Base-by-base conservation (phyloP, 192 early-diverging fungal species). In the Backusella australiensis region DNA sequence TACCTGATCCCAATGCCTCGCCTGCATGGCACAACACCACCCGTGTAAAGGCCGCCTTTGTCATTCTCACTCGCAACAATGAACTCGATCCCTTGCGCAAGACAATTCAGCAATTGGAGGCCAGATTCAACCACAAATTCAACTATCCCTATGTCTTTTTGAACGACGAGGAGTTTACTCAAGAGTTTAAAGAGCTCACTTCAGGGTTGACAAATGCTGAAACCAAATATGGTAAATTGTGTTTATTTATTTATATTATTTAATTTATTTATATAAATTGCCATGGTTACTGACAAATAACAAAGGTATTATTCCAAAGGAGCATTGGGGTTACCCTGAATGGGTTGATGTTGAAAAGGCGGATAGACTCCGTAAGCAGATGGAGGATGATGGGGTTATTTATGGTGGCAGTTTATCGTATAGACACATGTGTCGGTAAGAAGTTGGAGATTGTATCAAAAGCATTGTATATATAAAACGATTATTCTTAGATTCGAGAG, bases 141-240 rank as follows among this genome's bases (percentile, higher is more conserved):
- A 87, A 93, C 71, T 97, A 96, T 77, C 94, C 94, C 0, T 97
- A 93, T 81, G 91, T 97, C 49, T 95, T 96, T 74, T 80, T 97
- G 52, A 97, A 96, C 82, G 91, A 97, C 26, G 86, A 83, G 49
- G 85, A 87, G 0, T 96, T 96, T 73, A 86, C 86, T 1, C 83
- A 89, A 14, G 84, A 92, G 66, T 97, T 97, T 76, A 86, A 85
- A 75, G 82, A 80, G 34, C 77, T 83, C 26, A 89, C 88, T 34
- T 76, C 83, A 14, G 85, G 84, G 0, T 81, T 92, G 74, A 89
- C 88, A 23, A 86, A 74, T 15, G 90, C 88, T 11, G 78, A 91
- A 67, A 88, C 87, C 59, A 81, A 86, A 7, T 92, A 86, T 86
- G 93, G 92, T 76, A 53, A 74, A 36, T n/a, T 72, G 15, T 72